phyloP scores from a whole-genome alignment of 192 early-diverging fungal genomes.

The Backusella tuberculispora region DNA sequence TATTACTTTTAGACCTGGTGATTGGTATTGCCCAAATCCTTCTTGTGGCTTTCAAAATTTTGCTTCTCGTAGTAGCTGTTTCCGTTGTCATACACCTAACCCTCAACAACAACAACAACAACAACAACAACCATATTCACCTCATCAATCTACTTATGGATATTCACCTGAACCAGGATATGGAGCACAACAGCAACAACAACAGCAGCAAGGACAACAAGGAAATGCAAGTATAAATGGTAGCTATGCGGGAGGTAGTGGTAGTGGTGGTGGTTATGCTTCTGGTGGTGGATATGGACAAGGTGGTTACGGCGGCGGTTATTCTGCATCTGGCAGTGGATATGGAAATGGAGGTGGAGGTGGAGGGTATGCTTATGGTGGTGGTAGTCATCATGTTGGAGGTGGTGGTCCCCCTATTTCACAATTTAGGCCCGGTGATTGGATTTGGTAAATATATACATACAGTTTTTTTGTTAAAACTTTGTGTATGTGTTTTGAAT shows the following conservation, averaged over 20 bases:
- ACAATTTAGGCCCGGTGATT: constrained; percentile 68
- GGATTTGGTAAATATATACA: constrained; percentile 53
- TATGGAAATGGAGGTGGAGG: constrained; percentile 28
- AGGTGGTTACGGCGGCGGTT: constrained; percentile 30
- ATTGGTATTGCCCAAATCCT: constrained; percentile 75
- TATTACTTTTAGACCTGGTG: constrained; percentile 62
- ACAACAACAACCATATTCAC: not conserved
- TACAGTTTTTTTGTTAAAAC: not conserved
- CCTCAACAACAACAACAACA: constrained; percentile 30
- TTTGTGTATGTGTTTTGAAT: not conserved
- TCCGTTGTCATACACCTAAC: constrained; percentile 60
- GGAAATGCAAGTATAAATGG: constrained; percentile 14
- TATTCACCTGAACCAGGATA: constrained; percentile 17
- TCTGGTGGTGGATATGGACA: constrained; percentile 32
- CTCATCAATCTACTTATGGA: constrained; percentile 20
- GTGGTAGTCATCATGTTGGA: constrained; percentile 26
- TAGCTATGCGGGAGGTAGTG: constrained; percentile 28
- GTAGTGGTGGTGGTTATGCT: constrained; percentile 30
- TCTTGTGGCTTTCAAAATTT: constrained; percentile 78
- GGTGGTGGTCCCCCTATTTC: constrained; percentile 35
- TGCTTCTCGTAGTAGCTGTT: constrained; percentile 68
- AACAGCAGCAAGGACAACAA: not conserved
- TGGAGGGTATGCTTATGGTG: constrained; percentile 38
- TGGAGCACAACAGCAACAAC: constrained; percentile 22
- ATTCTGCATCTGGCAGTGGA: constrained; percentile 26